Base-by-base conservation (phyloP, 2,329 filamentous ascomycete genomes). In the Teratosphaeria nubilosa region DNA sequence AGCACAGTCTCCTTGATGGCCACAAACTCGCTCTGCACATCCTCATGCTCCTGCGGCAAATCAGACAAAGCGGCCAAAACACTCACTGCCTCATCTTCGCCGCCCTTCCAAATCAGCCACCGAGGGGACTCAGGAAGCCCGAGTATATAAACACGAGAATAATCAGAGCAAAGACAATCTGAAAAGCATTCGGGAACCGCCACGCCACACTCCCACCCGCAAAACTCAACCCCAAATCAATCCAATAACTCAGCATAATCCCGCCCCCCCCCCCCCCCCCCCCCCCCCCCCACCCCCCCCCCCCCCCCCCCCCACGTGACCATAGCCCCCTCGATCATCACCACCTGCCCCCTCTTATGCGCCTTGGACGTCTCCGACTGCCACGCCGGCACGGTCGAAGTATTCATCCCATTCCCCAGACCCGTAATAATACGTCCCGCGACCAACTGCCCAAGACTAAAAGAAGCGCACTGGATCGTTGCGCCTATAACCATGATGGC, bases 111-210 rank as follows among this genome's bases (percentile, higher is more conserved):
- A 1, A 25, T 25, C 11, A 51, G 27, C 50, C 50, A 51, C 20
- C 50, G 50, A 25, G 50, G 50, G 9, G 50, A 25, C 22, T 51
- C n/a, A 2, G 50, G 22, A 22, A 25, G 22, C 13, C 50, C 27
- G 9, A 51, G 50, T 13, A n/a, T 13, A n/a, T 51, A 22, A 25
- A 30, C 14, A 51, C 20, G 5, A 51, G 14, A 51, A 25, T 25
- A 13, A 30, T 22, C 20, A 79, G 34, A 45, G 74, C 78, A 61
- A 80, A 80, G 52, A 80, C 61, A 32, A 77, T 70, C 67, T 81
- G 79, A 70, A 81, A 80, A 7, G 77, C 77, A 45, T 80, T 78
- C 3, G 79, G 79, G 68, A 81, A 80, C 37, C 78, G 75, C 79
- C 78, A 81, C n/a, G 65, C 79, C 22, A 51, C 27, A 30, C 50